Percentiles rank a stretch among this genome's conserved stretches.
Conservation (phyloP, 1,284 basidiomycete genomes). For the Vanrija sp. region DNA sequence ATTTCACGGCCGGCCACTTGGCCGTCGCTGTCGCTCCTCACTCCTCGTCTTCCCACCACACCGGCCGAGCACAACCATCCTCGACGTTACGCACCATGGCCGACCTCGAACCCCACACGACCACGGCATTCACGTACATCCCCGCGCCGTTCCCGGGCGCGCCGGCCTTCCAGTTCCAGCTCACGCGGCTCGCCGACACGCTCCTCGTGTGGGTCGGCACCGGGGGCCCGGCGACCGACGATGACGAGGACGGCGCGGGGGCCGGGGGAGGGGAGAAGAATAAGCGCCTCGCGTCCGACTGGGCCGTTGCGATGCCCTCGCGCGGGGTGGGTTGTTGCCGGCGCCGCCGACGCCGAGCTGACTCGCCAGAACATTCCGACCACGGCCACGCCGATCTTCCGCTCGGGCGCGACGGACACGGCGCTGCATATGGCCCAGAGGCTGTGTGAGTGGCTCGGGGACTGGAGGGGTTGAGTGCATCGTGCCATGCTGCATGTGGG, state of each 20-base stretch:
- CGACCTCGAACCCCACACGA: slow-evolving; percentile 19
- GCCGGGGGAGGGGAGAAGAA: slow-evolving; percentile 27
- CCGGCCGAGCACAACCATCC: not conserved
- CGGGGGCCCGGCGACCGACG: slow-evolving; percentile 37
- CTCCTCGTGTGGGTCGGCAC: slow-evolving; percentile 78
- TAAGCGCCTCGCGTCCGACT: slow-evolving; percentile 65
- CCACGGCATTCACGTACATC: slow-evolving; percentile 29
- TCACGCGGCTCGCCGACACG: slow-evolving; percentile 65
- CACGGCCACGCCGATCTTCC: slow-evolving; percentile 64
- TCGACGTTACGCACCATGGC: slow-evolving; percentile 1
- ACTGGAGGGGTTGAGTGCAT: not conserved
- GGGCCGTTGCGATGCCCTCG: slow-evolving; percentile 78
- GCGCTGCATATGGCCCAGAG: slow-evolving; percentile 70
- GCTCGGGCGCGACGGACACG: slow-evolving; percentile 61
- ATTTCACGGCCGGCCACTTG: not conserved
- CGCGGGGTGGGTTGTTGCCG: slow-evolving; percentile 45
- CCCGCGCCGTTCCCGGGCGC: slow-evolving; percentile 34
- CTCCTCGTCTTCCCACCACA: not conserved
- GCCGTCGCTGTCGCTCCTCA: not conserved
- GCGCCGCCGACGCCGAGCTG: not conserved
- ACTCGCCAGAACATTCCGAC: slow-evolving; percentile 48
- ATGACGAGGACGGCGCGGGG: not conserved
- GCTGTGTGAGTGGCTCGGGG: slow-evolving; percentile 59
- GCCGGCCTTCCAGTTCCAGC: slow-evolving; percentile 64
- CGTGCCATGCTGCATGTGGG: not conserved